Percentiles rank a stretch among this genome's conserved stretches.
Conservation (phyloP, 129 eudicot genomes). For the Helichrysum umbraculigerum region DNA sequence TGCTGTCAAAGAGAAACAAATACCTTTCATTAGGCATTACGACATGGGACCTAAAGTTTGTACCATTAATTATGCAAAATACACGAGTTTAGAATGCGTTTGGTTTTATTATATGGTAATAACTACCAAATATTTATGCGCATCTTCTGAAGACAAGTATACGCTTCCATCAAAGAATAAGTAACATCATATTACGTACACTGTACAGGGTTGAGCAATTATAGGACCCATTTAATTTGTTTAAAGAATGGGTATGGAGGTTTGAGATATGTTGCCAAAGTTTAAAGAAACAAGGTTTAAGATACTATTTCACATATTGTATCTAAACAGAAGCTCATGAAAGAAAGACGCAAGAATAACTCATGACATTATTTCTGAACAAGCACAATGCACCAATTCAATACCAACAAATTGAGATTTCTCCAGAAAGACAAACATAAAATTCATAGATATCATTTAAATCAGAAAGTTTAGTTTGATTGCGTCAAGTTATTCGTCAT, state of each 20-base stretch:
- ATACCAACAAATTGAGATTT: background rate
- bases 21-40: no score
- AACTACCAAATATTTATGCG: background rate
- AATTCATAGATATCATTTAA: background rate
- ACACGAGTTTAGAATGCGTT: no score
- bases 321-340: background rate
- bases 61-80: no score
- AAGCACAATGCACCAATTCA: constrained; percentile 12
- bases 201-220: background rate
- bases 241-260: no score
- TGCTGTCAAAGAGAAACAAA: no score
- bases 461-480: constrained; percentile 11
- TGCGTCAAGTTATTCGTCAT: constrained; percentile 38
- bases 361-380: constrained; percentile 26
- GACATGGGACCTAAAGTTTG: no score
- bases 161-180: background rate
- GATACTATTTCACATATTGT: background rate
- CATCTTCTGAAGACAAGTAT: background rate
- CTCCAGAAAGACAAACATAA: constrained; percentile 2
- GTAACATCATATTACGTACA: no score
- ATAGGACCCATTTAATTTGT: background rate
- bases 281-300: no score
- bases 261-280: no score
- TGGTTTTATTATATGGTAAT: no score
- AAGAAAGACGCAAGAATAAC: background rate